A percentile compares a stretch with the other conserved stretches of the same genome.
Evolutionary conservation across 495 filamentous ascomycete species (phyloP).

Genomic region (Daldinia childiae): DNA sequence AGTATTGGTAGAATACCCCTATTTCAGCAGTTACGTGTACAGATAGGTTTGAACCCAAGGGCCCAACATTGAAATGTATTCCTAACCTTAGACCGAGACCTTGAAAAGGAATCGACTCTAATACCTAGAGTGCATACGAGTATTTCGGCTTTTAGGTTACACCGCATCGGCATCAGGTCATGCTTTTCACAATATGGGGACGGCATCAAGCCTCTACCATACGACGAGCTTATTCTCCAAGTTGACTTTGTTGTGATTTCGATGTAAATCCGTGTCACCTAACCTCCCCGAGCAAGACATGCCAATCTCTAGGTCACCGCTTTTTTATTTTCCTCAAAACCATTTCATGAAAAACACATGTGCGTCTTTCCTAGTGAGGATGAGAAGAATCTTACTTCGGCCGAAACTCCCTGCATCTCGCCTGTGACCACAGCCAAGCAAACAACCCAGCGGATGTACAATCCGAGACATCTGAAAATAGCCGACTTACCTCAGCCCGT

Average conservation of each 20-base stretch:
- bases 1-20: conserved; percentile 43
- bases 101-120: conserved; percentile 8
- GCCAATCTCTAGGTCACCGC: conserved; percentile 9
- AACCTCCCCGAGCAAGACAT: conserved; percentile 21
- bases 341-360: conserved; percentile 9
- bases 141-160: conserved; percentile 7
- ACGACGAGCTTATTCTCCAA: conserved; percentile 1
- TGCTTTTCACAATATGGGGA: conserved; percentile 17
- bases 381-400: conserved; percentile 23
- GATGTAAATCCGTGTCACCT: conserved; percentile 21
- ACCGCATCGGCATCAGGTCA: conserved; percentile 34
- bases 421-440: conserved; percentile 30
- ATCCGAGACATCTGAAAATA: conserved; percentile 36
- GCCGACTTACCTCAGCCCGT: conserved; percentile 30
- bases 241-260: conserved; percentile 15
- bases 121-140: conserved; percentile 12
- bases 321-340: conserved; percentile 21
- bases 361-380: conserved; percentile 2
- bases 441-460: conserved; percentile 15
- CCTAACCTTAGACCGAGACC: conserved; percentile 17
- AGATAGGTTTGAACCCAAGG: conserved; percentile 10
- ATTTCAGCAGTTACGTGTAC: conserved; percentile 3
- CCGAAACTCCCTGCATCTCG: conserved; percentile 39
- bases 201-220: conserved; percentile 6
- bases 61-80: conserved; percentile 27